phyloP scores from a whole-genome alignment of 768 basidiomycete species.

The Austroboletus eburneus region DNA sequence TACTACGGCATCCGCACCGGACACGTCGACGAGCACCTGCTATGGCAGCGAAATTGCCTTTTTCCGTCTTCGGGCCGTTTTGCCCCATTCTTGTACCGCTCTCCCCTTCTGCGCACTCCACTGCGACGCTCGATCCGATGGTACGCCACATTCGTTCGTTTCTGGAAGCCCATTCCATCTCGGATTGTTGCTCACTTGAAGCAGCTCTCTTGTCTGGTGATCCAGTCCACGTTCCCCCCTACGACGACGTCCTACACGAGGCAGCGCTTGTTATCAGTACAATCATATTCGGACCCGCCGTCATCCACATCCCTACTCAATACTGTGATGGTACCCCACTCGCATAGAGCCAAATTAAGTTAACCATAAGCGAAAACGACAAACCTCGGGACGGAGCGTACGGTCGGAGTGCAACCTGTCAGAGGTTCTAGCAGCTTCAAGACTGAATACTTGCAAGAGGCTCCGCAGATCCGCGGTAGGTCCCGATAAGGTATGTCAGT shows the following conservation, averaged over 20 bases:
- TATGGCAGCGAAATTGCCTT: neutral
- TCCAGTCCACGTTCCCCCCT: neutral
- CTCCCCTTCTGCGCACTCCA: slow-evolving; percentile 11
- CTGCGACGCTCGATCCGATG: slow-evolving; percentile 7
- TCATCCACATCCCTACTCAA: neutral
- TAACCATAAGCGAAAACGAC: slow-evolving; percentile 5
- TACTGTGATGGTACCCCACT: neutral
- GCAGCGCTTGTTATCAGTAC: slow-evolving; percentile 3
- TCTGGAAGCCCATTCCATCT: slow-evolving; percentile 7
- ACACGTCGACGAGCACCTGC: neutral
- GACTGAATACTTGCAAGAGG: neutral
- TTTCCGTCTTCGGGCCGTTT: neutral
- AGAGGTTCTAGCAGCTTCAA: too few species aligned
- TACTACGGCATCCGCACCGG: slow-evolving; percentile 6
- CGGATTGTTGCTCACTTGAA: neutral
- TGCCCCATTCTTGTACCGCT: slow-evolving; percentile 15
- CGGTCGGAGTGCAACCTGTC: neutral
- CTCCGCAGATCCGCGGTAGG: slow-evolving; percentile 30
- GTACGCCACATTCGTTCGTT: slow-evolving; percentile 3
- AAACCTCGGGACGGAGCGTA: slow-evolving; percentile 12
- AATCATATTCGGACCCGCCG: slow-evolving; percentile 14
- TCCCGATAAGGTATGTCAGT: slow-evolving; percentile 18
- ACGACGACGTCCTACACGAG: slow-evolving; percentile 7
- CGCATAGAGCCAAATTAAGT: slow-evolving; percentile 4
- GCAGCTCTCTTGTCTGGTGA: neutral